phyloP scores from a whole-genome alignment of 2,329 filamentous ascomycete species.

The Alternaria viburni region DNA sequence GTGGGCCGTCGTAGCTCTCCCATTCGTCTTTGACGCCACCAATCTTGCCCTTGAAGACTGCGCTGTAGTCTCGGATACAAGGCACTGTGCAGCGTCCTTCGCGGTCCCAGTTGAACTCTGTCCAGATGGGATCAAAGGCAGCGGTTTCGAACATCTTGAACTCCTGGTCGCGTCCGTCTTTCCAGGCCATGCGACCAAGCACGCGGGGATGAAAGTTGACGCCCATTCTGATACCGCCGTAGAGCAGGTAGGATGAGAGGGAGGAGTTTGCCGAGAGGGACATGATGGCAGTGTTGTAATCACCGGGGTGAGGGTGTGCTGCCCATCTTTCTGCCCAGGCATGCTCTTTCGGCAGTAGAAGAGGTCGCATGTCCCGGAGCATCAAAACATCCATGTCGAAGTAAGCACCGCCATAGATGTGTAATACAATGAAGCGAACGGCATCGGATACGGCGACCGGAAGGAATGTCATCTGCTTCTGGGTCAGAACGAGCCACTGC shows the following conservation, averaged over 20 bases:
- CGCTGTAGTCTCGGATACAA: slow-evolving; percentile 60
- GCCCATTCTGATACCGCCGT: slow-evolving; percentile 63
- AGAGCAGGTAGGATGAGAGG: slow-evolving; percentile 61
- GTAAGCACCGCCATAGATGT: slow-evolving; percentile 61
- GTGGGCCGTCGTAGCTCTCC: slow-evolving; percentile 58
- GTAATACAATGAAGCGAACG: slow-evolving; percentile 61
- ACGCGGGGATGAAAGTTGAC: slow-evolving; percentile 64
- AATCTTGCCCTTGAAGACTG: slow-evolving; percentile 58
- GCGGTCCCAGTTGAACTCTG: slow-evolving; percentile 62
- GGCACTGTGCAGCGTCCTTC: slow-evolving; percentile 61
- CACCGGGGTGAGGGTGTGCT: slow-evolving; percentile 59
- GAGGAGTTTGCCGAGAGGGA: slow-evolving; percentile 63
- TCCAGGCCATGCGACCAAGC: slow-evolving; percentile 63
- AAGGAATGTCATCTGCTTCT: slow-evolving; percentile 64
- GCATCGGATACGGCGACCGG: slow-evolving; percentile 64
- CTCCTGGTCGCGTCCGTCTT: slow-evolving; percentile 60
- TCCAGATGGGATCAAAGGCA: slow-evolving; percentile 64
- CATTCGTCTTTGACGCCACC: slow-evolving; percentile 59
- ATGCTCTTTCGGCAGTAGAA: slow-evolving; percentile 59
- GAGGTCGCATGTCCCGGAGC: slow-evolving; percentile 61
- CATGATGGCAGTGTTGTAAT: slow-evolving; percentile 65
- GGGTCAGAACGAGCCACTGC: slow-evolving; percentile 60
- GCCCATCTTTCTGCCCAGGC: slow-evolving; percentile 64
- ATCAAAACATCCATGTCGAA: slow-evolving; percentile 64
- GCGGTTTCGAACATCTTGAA: slow-evolving; percentile 65